These are phyloP conservation scores for Mortierella sp. DNA, from an alignment of 371 early-diverging fungal species.

Conservation along the genomic window DNA sequence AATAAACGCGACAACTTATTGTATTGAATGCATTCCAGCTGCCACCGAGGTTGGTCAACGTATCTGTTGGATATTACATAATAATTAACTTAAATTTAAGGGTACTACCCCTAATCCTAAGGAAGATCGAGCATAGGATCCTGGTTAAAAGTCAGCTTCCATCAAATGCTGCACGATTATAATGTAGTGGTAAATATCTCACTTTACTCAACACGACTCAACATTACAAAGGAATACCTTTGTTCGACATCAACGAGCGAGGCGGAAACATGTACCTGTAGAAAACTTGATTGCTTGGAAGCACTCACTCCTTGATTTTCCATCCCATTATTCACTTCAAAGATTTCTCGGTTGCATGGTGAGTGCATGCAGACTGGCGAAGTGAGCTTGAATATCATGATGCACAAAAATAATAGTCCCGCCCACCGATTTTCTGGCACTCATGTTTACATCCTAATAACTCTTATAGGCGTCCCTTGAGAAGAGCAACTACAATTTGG, in stretches of 20 bases:
- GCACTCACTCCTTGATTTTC: constrained; percentile 61
- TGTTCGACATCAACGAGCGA: constrained; percentile 81
- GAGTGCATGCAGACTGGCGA: constrained; percentile 82
- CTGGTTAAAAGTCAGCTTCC: constrained; percentile 83
- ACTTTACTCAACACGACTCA: constrained; percentile 85
- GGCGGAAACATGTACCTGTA: constrained; percentile 87
- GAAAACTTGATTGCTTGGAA: constrained; percentile 93
- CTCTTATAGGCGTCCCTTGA: constrained; percentile 93
- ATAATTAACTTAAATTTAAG: too few species aligned
- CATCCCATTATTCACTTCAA: constrained; percentile 30
- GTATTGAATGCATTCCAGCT: too few species aligned
- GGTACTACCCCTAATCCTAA: too few species aligned
- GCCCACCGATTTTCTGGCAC: constrained; percentile 92
- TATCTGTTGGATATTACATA: too few species aligned
- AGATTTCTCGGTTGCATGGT: constrained; percentile 88
- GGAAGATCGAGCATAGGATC: constrained; percentile 86
- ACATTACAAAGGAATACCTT: constrained; percentile 80
- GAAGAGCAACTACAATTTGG: constrained; percentile 89
- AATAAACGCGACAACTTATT: too few species aligned
- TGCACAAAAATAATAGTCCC: constrained; percentile 86
- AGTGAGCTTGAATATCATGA: constrained; percentile 80
- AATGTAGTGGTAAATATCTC: constrained; percentile 87
- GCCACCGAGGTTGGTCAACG: too few species aligned
- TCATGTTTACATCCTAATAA: constrained; percentile 93
- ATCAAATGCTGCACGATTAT: constrained; percentile 81